Base-by-base conservation (phyloP, 805 yeast genomes). In the Lipomyces lipofer region DNA sequence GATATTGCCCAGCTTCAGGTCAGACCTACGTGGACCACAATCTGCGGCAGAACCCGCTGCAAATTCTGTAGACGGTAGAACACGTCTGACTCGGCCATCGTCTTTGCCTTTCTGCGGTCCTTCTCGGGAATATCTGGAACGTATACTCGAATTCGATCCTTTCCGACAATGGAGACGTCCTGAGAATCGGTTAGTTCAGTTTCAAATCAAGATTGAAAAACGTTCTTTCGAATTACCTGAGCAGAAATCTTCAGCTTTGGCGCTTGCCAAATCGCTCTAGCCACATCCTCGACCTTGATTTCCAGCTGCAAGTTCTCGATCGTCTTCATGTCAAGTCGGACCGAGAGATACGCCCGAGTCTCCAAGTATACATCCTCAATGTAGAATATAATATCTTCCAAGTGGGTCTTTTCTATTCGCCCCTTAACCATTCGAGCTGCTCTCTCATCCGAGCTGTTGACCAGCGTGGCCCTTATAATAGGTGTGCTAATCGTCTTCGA, bases 361-460 rank as follows among this genome's bases (percentile, higher is more conserved):
- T 87, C 87, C 60, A 82, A 83, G 71, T 91, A 95, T 12, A 92
- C 97, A 73, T 94, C 99, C 71, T 94, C 96, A 63, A 95, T 87
- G 70, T 82, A 90, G 68, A 72, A 87, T 4, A 95, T 89, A 61
- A 94, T 85, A 68, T 95, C 98, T 59, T 84, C 83, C 58, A 94
- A 73, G 50, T 85, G 71, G 0, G 99, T 94, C 75, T 92, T 94
- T 69, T 94, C 99, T 52, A 94, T 81, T 68, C 99, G 81, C 50
- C 99, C 99, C 73, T 94, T 94, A 29, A 94, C 99, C 63, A 95
- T 96, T 72, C 99, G 83, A 0, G 99, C 99, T 27, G 98, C 97
- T 68, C 96, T 86, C 74, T 92, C 98, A 71, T 94, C 99, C 19
- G 45, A 17, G 30, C 46, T 36, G 66, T 94, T 94, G 4, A 91